Base-by-base conservation (phyloP, 768 basidiomycete genomes). In the Macrolepiota albuminosa region DNA sequence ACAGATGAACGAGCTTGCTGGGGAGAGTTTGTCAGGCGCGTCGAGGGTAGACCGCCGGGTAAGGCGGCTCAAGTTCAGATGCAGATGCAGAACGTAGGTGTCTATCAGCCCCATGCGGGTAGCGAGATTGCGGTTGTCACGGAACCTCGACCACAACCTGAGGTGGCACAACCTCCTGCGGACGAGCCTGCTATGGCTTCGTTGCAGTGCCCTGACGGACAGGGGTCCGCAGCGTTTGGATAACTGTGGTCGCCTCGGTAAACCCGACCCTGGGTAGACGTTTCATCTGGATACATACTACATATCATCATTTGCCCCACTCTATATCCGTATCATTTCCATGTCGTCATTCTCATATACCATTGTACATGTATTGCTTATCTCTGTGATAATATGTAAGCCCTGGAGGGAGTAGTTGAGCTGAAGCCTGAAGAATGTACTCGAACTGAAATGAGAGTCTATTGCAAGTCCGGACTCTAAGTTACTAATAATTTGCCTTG, bases 11-110 rank as follows among this genome's bases (percentile, higher is more conserved):
- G 81, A 1, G 86, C 84, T 8, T 80, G 83, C 62, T 88, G 86
- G 86, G 84, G 83, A 14, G 85, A 86, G 69, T 87, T 88, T 69
- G 84, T 88, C 60, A 76, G 84, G 65, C 71, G 79, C 24, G 82
- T 83, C 13, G 87, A 87, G 64, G 84, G 84, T 4, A 73, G 81
- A 45, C 71, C 77, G 11, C 60, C 76, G 7, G 68, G 70, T 34
- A 74, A 74, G 55, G 62, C 55, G 0, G 58, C 51, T 13, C 58
- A 59, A 39, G 37, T 46, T 7, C 58, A 59, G 24, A 47, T 59
- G 47, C 37, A 50, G 34, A 53, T 43, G 57, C 34, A 50, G 33
- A 49, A 56, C 18, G 40, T 57, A 21, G 45, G 53, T 39, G 33
- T 33, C 9, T 46, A 57, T 31, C 51, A 24, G 34, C 48, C 61